Conservation (phyloP, 352 stramenopile species). For the Globisporangium cederbergense region DNA sequence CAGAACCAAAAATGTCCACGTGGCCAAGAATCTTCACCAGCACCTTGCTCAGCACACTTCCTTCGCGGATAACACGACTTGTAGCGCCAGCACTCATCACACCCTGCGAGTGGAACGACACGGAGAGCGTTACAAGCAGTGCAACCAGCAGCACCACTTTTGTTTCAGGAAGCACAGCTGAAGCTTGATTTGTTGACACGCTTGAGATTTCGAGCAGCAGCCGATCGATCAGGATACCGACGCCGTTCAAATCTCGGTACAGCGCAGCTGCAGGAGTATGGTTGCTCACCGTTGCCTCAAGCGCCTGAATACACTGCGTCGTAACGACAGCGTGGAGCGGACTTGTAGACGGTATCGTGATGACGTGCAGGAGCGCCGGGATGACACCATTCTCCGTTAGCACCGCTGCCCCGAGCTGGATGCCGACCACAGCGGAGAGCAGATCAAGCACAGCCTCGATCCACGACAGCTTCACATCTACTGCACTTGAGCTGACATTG, state of each 20-base stretch:
- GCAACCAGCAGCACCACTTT: slow-evolving; percentile 66
- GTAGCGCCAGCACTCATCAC: slow-evolving; percentile 86
- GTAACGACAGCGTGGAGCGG: slow-evolving; percentile 67
- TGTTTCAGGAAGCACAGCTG: slow-evolving; percentile 32
- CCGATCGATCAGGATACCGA: slow-evolving; percentile 80
- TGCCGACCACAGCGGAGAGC: slow-evolving; percentile 66
- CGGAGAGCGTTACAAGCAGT: slow-evolving; percentile 73
- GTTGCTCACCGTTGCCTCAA: slow-evolving; percentile 82
- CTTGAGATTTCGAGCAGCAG: slow-evolving; percentile 51
- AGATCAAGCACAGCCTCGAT: slow-evolving; percentile 76
- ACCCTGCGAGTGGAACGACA: slow-evolving; percentile 85
- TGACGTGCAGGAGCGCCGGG: slow-evolving; percentile 71
- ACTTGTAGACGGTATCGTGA: slow-evolving; percentile 53
- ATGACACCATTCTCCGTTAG: slow-evolving; percentile 85
- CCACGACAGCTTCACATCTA: slow-evolving; percentile 68
- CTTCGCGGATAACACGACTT: slow-evolving; percentile 84
- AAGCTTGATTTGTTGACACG: slow-evolving; percentile 18
- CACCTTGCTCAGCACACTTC: slow-evolving; percentile 83
- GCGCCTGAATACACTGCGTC: slow-evolving; percentile 74
- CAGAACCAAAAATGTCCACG: slow-evolving; percentile 89
- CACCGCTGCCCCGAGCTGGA: slow-evolving; percentile 71
- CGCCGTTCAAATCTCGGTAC: slow-evolving; percentile 83
- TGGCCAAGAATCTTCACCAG: slow-evolving; percentile 89
- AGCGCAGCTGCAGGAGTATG: slow-evolving; percentile 62
- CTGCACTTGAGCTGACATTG: slow-evolving; percentile 31